These are phyloP conservation scores for Aureobasidium sp. DNA, from an alignment of 2,329 filamentous ascomycete species.

Conservation along the genomic window DNA sequence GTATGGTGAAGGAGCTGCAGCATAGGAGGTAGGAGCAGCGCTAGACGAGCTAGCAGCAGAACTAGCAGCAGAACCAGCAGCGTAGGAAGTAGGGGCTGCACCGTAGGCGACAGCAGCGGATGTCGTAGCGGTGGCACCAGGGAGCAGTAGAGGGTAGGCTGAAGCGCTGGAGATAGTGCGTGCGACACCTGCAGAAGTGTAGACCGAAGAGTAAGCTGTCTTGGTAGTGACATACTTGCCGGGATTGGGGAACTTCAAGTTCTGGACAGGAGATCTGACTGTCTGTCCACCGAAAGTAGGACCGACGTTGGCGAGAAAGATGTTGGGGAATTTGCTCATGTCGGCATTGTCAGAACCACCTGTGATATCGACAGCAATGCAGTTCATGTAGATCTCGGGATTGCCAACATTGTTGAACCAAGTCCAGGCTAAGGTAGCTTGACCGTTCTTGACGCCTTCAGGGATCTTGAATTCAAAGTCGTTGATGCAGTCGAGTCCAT, in stretches of 20 bases:
- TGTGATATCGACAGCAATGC: conserved; percentile 76
- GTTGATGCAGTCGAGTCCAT: conserved; percentile 41
- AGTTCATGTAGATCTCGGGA: conserved; percentile 99
- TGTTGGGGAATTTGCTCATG: conserved; percentile 69
- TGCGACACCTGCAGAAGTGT: conserved; percentile 8
- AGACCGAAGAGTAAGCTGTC: conserved; percentile 14
- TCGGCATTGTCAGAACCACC: conserved; percentile 49
- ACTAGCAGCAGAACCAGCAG: conserved; percentile 1
- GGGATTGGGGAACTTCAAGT: conserved; percentile 71
- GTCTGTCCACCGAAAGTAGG: too few relatives aligned
- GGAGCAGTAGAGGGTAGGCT: conserved; percentile 30
- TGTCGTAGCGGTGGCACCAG: too few relatives aligned
- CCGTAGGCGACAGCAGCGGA: neutral
- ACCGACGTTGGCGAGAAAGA: conserved; percentile 80
- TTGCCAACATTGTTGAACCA: conserved; percentile 97
- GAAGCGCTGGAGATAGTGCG: conserved; percentile 20
- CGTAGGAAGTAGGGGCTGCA: conserved; percentile 18
- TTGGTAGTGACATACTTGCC: conserved; percentile 62
- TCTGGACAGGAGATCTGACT: too few relatives aligned
- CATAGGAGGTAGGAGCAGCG: conserved; percentile 28
- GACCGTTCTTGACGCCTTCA: conserved; percentile 73
- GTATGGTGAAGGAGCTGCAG: conserved; percentile 25
- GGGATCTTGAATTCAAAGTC: conserved; percentile 79
- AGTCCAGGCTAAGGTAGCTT: conserved; percentile 89
- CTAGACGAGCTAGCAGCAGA: conserved; percentile 23